phyloP scores from a whole-genome alignment of 1,284 basidiomycete genomes.

The Schizopora paradoxa region DNA sequence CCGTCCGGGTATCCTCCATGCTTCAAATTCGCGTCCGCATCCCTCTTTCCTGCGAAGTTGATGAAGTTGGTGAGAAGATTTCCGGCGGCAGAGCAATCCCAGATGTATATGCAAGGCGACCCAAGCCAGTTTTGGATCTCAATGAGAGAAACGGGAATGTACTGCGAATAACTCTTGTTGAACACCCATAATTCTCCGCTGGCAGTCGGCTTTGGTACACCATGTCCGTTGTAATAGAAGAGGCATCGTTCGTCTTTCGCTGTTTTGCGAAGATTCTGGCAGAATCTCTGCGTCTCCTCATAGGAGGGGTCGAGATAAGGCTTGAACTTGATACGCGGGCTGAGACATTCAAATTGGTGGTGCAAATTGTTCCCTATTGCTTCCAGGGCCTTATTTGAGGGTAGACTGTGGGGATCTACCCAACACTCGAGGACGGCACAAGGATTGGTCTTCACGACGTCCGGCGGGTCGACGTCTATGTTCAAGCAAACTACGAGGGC shows the following conservation, averaged over 20 bases:
- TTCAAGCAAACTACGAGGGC: conserved; percentile 95
- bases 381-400: conserved; percentile 83
- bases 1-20: conserved; percentile 59
- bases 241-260: conserved; percentile 93
- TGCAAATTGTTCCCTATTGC: conserved; percentile 89
- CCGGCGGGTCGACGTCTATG: conserved; percentile 96
- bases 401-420: conserved; percentile 92
- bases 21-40: conserved; percentile 66
- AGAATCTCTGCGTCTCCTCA: conserved; percentile 91
- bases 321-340: conserved; percentile 87
- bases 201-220: conserved; percentile 93
- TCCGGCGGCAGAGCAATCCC: conserved; percentile 97
- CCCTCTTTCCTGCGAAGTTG: conserved; percentile 79
- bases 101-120: conserved; percentile 95
- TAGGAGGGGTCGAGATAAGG: conserved; percentile 92
- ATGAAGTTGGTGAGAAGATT: conserved; percentile 92
- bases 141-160: conserved; percentile 93
- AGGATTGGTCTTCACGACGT: conserved; percentile 95
- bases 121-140: conserved; percentile 91
- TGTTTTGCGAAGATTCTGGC: conserved; percentile 77
- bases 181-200: conserved; percentile 99
- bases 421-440: conserved; percentile 95
- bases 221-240: conserved; percentile 99
- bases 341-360: conserved; percentile 95
- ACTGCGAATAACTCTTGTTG: conserved; percentile 96